Evolutionary conservation across 805 yeast species (phyloP), one percentile per base, ranked within the genome.

Genomic region (Metahyphopichia silvanorum): DNA sequence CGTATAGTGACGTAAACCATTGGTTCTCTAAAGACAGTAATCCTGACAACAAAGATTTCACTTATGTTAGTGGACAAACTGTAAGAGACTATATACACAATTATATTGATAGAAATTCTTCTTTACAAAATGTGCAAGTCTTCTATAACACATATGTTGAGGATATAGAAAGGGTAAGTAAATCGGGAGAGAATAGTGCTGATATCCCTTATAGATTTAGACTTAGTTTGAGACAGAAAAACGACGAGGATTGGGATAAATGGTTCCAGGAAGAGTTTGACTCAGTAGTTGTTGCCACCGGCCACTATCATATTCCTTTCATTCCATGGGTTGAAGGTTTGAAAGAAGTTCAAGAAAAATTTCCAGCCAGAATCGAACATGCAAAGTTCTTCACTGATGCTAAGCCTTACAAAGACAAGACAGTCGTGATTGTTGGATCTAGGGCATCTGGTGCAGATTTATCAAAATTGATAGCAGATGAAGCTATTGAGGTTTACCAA

Each of bases 231-330:
- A 42, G 57, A 23, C 41, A 37, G 15, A 32, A 22, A 9, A 14
- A 20, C 5, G 25, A 39, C 16, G 48, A 47, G 9, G 40, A 41
- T 1, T 10, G 47, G 3, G 72, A 66, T 19, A 27, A 43, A 7
- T 69, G 74, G 74, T 55, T 42, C 38, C 61, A 53, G 31, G 52
- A 57, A 26, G 47, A 39, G 9, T 71, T 55, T 37, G 75, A 71
- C 46, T 51, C 64, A 15, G 61, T 71, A 13, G 52, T 70, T 14
- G 57, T 71, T 12, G 70, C 75, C 6, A 60, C 63, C 12, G 77
- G 77, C 14, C 76, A 71, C 47, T 71, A 70, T 44, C 70, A 67
- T 35, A 47, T 63, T 4, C 76, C 77, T 1, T 65, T 40, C 34
- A 61, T 71, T 27, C 77, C 77, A 5, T 48, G 53, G 4, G 67